These are phyloP conservation scores for Nicotiana rustica DNA, from an alignment of 305 asterid species.

Conservation along the genomic window DNA sequence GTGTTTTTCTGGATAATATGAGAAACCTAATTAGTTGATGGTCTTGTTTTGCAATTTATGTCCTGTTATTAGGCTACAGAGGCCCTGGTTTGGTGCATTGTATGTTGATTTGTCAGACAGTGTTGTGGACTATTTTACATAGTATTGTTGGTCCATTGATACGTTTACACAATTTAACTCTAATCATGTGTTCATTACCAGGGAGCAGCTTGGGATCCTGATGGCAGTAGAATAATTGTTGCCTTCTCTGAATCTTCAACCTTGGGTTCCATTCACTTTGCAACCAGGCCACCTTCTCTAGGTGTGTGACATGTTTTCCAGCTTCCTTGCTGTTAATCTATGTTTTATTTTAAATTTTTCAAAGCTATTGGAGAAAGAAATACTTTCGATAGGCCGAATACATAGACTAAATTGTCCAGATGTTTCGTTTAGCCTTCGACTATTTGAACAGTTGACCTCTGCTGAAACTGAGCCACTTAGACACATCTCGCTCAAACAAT, in stretches of 20 bases:
- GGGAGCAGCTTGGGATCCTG: constrained; percentile 99
- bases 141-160: neutral
- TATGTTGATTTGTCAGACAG: neutral
- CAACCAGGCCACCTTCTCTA: constrained; percentile 95
- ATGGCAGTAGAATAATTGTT: constrained; percentile 89
- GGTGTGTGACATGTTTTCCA: constrained; percentile 51
- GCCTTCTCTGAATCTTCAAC: constrained; percentile 88
- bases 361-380: neutral
- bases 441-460: no score
- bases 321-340: constrained; percentile 32
- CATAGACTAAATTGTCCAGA: no score
- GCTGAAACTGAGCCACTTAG: no score
- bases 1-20: neutral
- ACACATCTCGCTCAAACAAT: no score
- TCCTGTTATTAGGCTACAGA: neutral
- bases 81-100: neutral
- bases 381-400: neutral
- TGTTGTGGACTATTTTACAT: neutral
- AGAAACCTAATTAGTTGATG: no score
- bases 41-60: neutral
- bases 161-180: neutral
- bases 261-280: constrained; percentile 91
- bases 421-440: neutral
- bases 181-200: constrained; percentile 34
- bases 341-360: constrained; percentile 33